Evolutionary conservation across 345 rosid species (phyloP).

Genomic region (Trapa bicornis): DNA sequence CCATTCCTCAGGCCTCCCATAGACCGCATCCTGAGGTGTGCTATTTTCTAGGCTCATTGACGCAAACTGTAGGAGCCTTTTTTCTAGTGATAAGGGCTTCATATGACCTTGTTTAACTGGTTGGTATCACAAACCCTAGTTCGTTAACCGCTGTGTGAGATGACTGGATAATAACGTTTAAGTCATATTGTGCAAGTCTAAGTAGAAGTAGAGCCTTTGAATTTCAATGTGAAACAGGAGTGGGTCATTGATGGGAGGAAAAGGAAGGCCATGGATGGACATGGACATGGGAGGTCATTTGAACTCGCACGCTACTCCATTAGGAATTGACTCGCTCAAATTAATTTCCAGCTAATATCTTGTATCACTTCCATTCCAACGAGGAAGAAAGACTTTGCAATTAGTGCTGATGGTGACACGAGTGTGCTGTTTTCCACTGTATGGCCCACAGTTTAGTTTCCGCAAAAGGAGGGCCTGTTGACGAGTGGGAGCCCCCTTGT

Average conservation of each 20-base stretch:
- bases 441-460: neutral
- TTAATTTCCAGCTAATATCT: neutral
- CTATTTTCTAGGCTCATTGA: neutral
- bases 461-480: neutral
- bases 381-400: no score
- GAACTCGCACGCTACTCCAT: constrained; percentile 1
- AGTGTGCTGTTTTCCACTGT: neutral
- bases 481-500: neutral
- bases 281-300: neutral
- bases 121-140: neutral
- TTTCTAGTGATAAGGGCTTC: neutral
- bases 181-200: no score
- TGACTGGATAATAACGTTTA: neutral
- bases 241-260: neutral
- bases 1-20: neutral
- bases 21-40: neutral
- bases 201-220: no score
- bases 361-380: no score
- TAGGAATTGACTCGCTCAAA: neutral
- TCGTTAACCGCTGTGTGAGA: neutral
- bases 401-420: neutral
- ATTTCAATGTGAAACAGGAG: no score
- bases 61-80: neutral
- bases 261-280: neutral
- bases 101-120: neutral